Base-by-base conservation (phyloP, 208 protist genomes). In the Trypanosomatidae sp. region DNA sequence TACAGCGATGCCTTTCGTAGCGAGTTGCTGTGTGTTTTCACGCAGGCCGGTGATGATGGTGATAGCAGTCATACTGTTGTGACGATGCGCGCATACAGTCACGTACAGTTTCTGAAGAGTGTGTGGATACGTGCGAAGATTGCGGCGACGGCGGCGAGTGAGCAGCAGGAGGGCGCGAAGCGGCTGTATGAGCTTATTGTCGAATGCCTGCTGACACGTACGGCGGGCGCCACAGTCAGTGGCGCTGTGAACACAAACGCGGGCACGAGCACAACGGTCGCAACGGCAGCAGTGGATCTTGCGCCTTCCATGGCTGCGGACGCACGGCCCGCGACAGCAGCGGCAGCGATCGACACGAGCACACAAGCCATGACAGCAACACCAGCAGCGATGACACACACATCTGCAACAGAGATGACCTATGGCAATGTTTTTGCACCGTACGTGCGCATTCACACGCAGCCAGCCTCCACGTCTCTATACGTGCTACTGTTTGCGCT, bases 1-100 rank as follows among this genome's bases (percentile, higher is more conserved):
- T 78, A 71, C 46, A 44, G 59, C 19, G 68, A 77, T n/a, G 48
- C 69, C 13, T 83, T 83, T 33, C 74, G 74, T 22, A 60, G 33
- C 15, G 68, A 83, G 54, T 55, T 65, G 18, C 39, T 78, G 13
- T 35, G 63, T 16, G 35, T 54, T 33, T 78, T 78, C 47, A 56
- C 64, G 3, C 66, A 83, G 56, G 27, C 21, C 2, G 59, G 59
- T 35, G n/a, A n/a, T 35, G 30, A 15, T 11, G 30, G n/a, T 15
- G n/a, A 11, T 35, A 61, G 35, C 22, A 56, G 52, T 7, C 47
- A 33, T 13, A 54, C 54, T 13, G 53, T 61, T 7, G 54, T 80
- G 42, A 68, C 58, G 20, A 71, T 73, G 61, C 60, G 55, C 7
- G 57, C 43, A 16, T 62, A 60, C 48, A 51, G 56, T 6, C 49